Conservation (phyloP, 2,329 filamentous ascomycete genomes). For the Monilinia fructicola region DNA sequence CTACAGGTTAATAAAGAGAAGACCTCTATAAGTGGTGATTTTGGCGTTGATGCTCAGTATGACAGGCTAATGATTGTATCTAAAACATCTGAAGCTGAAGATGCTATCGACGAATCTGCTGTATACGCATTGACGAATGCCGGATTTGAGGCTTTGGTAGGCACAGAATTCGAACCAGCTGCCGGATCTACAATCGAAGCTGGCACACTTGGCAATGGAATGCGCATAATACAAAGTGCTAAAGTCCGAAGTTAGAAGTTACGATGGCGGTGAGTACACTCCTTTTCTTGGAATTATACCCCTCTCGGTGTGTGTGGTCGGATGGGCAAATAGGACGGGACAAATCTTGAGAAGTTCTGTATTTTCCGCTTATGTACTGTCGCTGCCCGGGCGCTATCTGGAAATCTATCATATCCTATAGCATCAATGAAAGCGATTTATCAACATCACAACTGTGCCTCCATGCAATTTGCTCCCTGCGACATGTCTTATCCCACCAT, state of each 20-base stretch:
- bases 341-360: conserved; percentile 10
- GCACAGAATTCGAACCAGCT: conserved; percentile 87
- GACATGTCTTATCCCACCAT: conserved; percentile 25
- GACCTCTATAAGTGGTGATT: conserved; percentile 51
- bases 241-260: conserved; percentile 82
- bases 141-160: conserved; percentile 71
- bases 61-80: conserved; percentile 83
- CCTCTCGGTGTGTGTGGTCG: not conserved
- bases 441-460: conserved; percentile 34
- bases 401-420: conserved; percentile 42
- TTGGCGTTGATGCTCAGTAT: conserved; percentile 60
- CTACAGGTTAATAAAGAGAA: conserved; percentile 50
- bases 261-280: conserved; percentile 72
- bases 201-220: conserved; percentile 76
- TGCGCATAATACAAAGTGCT: conserved; percentile 87
- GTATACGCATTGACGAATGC: conserved; percentile 74
- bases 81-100: conserved; percentile 65
- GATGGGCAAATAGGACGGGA: conserved; percentile 15
- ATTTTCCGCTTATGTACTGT: conserved; percentile 29
- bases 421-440: conserved; percentile 44
- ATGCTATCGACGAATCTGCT: conserved; percentile 65
- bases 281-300: conserved; percentile 31
- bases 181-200: conserved; percentile 86
- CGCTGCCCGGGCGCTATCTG: conserved; percentile 39
- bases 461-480: conserved; percentile 34